A percentile compares a stretch with the other conserved stretches of the same genome.
Conservation (phyloP, 768 basidiomycete genomes). For the Leccinellum luteum region DNA sequence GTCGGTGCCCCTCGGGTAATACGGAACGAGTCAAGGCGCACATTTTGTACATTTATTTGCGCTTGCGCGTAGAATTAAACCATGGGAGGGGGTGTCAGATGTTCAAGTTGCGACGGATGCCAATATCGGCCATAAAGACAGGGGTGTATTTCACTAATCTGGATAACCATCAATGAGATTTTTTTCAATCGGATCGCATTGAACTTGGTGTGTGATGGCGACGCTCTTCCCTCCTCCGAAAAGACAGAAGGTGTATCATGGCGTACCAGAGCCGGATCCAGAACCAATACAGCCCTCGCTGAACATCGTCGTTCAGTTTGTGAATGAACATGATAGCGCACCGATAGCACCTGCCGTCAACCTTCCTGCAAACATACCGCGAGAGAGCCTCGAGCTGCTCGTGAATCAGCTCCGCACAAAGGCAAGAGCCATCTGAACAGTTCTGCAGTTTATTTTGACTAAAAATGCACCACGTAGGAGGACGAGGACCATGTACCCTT, state of each 20-base stretch:
- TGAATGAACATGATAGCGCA: conserved; percentile 81
- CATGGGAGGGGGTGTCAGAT: too few relatives aligned
- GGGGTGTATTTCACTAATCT: background rate
- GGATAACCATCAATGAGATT: background rate
- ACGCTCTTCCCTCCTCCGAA: conserved; percentile 87
- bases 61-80: too few relatives aligned
- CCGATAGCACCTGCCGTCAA: conserved; percentile 85
- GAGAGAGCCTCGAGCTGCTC: conserved; percentile 84
- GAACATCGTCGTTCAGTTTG: conserved; percentile 88
- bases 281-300: conserved; percentile 49
- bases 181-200: background rate
- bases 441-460: background rate
- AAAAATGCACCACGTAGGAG: conserved; percentile 7
- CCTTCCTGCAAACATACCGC: conserved; percentile 81
- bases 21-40: too few relatives aligned
- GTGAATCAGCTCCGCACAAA: conserved; percentile 82
- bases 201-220: conserved; percentile 53
- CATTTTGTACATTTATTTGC: too few relatives aligned
- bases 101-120: too few relatives aligned
- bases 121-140: background rate
- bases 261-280: conserved; percentile 61
- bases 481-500: conserved; percentile 93
- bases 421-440: conserved; percentile 49
- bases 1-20: too few relatives aligned
- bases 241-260: conserved; percentile 80